Evolutionary conservation across 257 asterid genomes (phyloP).

Genomic region (Lantana camara): DNA sequence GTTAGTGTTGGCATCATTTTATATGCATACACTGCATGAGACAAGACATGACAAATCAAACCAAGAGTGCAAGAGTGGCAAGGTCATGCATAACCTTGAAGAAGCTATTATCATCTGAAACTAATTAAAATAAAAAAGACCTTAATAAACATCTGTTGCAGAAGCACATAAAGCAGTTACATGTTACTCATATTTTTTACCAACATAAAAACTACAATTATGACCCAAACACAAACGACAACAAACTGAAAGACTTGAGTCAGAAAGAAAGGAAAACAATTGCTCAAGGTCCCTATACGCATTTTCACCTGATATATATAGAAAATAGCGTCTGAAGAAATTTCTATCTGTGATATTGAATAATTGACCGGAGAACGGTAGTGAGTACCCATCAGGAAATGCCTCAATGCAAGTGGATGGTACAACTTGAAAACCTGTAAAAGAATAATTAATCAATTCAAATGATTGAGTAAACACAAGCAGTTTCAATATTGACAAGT

Average conservation of each 20-base stretch:
- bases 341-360: constrained; percentile 68
- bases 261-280: no score
- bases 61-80: not conserved
- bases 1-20: not conserved
- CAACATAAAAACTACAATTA: not conserved
- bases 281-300: no score
- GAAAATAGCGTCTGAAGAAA: constrained; percentile 77
- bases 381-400: constrained; percentile 80
- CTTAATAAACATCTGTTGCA: not conserved
- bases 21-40: not conserved
- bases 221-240: constrained; percentile 6
- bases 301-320: constrained; percentile 67
- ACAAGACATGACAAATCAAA: constrained; percentile 4
- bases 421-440: constrained; percentile 69
- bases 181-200: constrained; percentile 6
- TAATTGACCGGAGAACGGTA: constrained; percentile 88
- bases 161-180: not conserved
- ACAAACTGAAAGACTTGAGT: not conserved
- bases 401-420: constrained; percentile 89
- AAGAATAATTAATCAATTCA: constrained; percentile 29
- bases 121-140: not conserved
- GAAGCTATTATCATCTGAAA: not conserved
- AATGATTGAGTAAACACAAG: constrained; percentile 26
- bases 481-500: constrained; percentile 36
- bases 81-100: not conserved